These are phyloP conservation scores for Debaryomycetaceae sp. DNA, from an alignment of 1,139 yeast genomes.

Conservation along the genomic window DNA sequence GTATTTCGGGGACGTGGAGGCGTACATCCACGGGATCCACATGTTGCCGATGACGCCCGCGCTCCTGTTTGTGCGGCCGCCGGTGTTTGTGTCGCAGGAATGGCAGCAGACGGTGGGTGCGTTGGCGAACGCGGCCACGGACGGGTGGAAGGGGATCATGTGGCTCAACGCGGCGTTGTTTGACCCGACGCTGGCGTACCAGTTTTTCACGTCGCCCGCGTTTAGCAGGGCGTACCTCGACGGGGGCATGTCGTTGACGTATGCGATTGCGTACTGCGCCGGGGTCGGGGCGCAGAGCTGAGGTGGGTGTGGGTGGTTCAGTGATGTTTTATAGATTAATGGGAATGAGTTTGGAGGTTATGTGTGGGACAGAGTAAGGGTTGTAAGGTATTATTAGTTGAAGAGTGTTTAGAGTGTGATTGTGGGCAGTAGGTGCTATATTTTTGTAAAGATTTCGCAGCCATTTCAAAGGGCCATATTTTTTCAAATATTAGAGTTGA, in stretches of 20 bases:
- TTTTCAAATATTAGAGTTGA: no score
- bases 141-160: conserved; percentile 80
- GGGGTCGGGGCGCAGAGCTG: conserved; percentile 14
- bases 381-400: no score
- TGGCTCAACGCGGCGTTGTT: conserved; percentile 67
- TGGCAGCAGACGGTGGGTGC: conserved; percentile 48
- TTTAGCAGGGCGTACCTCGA: conserved; percentile 56
- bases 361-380: no score
- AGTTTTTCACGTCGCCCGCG: conserved; percentile 46
- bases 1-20: conserved; percentile 60
- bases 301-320: no score
- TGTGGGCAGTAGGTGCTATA: no score
- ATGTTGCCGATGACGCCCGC: conserved; percentile 87
- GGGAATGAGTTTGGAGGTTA: no score
- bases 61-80: conserved; percentile 62
- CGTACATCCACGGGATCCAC: conserved; percentile 92
- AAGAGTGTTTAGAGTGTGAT: no score
- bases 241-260: conserved; percentile 81
- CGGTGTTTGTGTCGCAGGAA: conserved; percentile 66
- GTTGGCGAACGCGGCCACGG: conserved; percentile 44
- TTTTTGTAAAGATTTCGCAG: no score
- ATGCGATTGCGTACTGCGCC: conserved; percentile 63
- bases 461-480: no score
- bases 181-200: conserved; percentile 58
- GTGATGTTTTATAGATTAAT: no score